These are phyloP conservation scores for Leccinum angustisporum DNA, from an alignment of 1,284 basidiomycete species.

Conservation along the genomic window DNA sequence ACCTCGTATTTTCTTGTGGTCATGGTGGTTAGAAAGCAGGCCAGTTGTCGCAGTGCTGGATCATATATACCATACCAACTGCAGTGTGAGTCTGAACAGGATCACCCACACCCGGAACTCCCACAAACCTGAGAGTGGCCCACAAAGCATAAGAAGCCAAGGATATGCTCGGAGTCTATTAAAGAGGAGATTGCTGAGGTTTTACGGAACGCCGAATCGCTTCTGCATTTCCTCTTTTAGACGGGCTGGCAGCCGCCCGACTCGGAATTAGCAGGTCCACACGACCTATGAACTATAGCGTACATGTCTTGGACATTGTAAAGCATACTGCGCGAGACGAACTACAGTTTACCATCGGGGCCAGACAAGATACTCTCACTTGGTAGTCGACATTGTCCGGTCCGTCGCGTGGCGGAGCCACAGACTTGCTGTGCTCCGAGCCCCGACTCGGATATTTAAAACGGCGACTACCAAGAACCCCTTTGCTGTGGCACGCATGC, in stretches of 20 bases:
- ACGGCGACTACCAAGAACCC: neutral
- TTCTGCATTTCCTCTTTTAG: no score
- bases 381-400: no score
- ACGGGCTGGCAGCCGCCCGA: no score
- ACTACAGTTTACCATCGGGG: neutral
- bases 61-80: neutral
- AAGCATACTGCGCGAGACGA: neutral
- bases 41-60: neutral
- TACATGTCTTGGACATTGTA: neutral
- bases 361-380: neutral
- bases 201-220: no score
- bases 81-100: neutral
- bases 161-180: no score
- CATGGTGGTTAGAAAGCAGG: neutral
- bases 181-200: neutral
- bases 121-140: neutral
- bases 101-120: neutral
- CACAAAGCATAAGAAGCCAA: neutral
- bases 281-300: no score
- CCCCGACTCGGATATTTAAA: neutral
- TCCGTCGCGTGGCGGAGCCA: no score
- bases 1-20: slow-evolving; percentile 1
- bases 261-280: neutral
- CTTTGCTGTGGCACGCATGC: neutral
- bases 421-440: neutral